Percentiles rank a stretch among this genome's conserved stretches.
Evolutionary conservation across 2,329 filamentous ascomycete genomes (phyloP).

Genomic region (Stagonosporopsis rhizophila): DNA sequence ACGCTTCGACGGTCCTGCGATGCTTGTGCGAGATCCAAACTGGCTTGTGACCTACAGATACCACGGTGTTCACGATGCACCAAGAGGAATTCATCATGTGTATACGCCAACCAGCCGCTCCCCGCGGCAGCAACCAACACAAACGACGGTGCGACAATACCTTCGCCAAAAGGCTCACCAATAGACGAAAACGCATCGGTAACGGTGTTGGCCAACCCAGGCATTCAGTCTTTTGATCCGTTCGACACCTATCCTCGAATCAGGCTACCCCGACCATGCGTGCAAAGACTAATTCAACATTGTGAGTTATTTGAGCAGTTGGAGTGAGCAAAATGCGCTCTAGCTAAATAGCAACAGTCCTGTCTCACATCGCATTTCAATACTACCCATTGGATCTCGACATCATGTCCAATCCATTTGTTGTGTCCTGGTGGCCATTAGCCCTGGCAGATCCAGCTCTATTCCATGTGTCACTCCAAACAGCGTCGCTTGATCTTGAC

Average conservation of each 20-base stretch:
- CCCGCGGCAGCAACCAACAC: slow-evolving; percentile 17
- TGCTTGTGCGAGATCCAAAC: slow-evolving; percentile 63
- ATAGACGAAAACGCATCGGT: slow-evolving; percentile 1
- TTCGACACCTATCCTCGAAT: slow-evolving; percentile 65
- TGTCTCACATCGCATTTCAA: slow-evolving; percentile 65
- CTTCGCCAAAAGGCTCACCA: neutral
- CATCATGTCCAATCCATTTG: slow-evolving; percentile 62
- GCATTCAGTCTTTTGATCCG: slow-evolving; percentile 56
- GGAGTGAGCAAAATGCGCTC: neutral
- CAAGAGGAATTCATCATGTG: slow-evolving; percentile 57
- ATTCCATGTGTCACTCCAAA: slow-evolving; percentile 67
- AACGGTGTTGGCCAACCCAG: slow-evolving; percentile 30
- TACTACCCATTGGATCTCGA: slow-evolving; percentile 66
- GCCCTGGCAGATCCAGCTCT: slow-evolving; percentile 63
- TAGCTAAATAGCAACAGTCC: slow-evolving; percentile 50
- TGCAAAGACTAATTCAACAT: slow-evolving; percentile 63
- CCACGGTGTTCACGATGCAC: slow-evolving; percentile 64
- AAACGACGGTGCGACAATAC: slow-evolving; percentile 29
- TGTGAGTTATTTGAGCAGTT: slow-evolving; percentile 51
- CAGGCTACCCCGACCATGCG: slow-evolving; percentile 58
- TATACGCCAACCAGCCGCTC: slow-evolving; percentile 63
- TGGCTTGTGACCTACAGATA: slow-evolving; percentile 62
- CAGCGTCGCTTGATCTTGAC: slow-evolving; percentile 65
- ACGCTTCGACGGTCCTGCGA: slow-evolving; percentile 66
- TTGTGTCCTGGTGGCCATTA: slow-evolving; percentile 67